phyloP scores from a whole-genome alignment of 176 grass and related monocot genomes.

The Puccinellia tenuiflora region DNA sequence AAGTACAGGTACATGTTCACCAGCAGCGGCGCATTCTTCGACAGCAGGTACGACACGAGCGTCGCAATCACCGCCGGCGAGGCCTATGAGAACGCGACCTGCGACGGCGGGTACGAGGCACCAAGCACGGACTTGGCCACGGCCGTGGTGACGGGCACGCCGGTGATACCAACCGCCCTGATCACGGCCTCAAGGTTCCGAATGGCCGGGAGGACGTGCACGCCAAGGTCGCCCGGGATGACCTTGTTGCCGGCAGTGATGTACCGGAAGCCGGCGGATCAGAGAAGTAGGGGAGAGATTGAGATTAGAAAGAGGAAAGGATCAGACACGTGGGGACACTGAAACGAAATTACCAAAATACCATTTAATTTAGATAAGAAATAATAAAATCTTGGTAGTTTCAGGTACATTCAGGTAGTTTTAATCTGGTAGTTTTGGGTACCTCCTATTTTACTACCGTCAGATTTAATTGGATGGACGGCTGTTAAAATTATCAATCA shows the following conservation, averaged over 20 bases:
- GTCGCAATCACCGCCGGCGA: constrained; percentile 42
- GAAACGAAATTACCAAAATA: no score
- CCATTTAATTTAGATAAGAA: no score
- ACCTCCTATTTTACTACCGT: no score
- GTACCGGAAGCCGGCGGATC: constrained; percentile 41
- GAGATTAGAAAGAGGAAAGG: no score
- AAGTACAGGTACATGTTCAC: constrained; percentile 85
- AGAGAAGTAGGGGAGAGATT: no score
- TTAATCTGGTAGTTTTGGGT: no score
- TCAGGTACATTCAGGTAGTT: no score
- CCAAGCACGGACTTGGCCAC: constrained; percentile 48
- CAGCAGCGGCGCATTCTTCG: constrained; percentile 46
- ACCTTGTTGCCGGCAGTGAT: constrained; percentile 90
- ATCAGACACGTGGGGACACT: no score
- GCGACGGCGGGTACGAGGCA: constrained; percentile 61
- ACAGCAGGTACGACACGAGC: constrained; percentile 42
- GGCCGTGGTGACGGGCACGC: constrained; percentile 61
- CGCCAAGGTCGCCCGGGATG: constrained; percentile 27
- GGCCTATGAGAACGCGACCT: constrained; percentile 47
- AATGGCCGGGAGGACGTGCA: constrained; percentile 64
- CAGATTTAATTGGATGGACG: no score
- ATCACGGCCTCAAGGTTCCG: constrained; percentile 55
- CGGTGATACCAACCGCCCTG: constrained; percentile 25
- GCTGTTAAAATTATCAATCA: no score
- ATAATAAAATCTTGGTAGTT: no score